phyloP scores from a whole-genome alignment of 116 monocot species.

The Posidonia oceanica region DNA sequence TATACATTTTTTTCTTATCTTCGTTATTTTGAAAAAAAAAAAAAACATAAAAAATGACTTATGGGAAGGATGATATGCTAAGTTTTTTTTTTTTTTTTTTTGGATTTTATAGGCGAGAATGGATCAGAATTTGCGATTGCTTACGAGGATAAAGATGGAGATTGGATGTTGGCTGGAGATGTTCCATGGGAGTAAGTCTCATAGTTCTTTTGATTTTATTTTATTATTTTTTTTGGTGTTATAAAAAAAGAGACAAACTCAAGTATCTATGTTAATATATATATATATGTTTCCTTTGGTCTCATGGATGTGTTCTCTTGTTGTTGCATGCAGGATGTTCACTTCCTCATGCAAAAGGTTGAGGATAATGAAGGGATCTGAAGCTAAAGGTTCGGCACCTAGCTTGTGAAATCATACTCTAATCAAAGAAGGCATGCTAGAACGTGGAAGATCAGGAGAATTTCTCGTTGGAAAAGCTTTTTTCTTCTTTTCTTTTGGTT shows the following conservation, averaged over 20 bases:
- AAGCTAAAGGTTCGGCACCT: conserved; percentile 23
- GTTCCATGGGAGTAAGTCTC: conserved; percentile 48
- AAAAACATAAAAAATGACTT: background rate
- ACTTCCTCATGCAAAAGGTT: conserved; percentile 37
- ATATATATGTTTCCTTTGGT: background rate
- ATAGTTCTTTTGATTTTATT: too few relatives aligned
- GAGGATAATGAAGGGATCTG: conserved; percentile 43
- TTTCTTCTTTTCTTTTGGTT: background rate
- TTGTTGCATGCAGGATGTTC: conserved; percentile 39
- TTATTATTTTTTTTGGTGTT: too few relatives aligned
- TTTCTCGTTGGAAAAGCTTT: background rate
- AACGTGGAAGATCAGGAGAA: background rate
- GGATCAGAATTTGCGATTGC: conserved; percentile 22
- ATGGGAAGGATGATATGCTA: background rate
- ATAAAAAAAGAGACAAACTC: too few relatives aligned
- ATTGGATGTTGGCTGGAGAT: conserved; percentile 52
- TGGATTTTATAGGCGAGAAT: background rate
- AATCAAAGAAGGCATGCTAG: background rate
- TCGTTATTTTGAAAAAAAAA: background rate
- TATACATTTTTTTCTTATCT: background rate
- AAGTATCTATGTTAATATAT: too few relatives aligned
- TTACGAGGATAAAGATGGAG: conserved; percentile 51
- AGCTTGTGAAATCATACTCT: conserved; percentile 10
- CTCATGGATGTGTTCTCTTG: background rate
- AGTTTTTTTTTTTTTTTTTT: background rate